Percentiles rank a stretch among this genome's conserved stretches.
Conservation (phyloP, 192 early-diverging fungal species). For the Chytriomyces sp. region DNA sequence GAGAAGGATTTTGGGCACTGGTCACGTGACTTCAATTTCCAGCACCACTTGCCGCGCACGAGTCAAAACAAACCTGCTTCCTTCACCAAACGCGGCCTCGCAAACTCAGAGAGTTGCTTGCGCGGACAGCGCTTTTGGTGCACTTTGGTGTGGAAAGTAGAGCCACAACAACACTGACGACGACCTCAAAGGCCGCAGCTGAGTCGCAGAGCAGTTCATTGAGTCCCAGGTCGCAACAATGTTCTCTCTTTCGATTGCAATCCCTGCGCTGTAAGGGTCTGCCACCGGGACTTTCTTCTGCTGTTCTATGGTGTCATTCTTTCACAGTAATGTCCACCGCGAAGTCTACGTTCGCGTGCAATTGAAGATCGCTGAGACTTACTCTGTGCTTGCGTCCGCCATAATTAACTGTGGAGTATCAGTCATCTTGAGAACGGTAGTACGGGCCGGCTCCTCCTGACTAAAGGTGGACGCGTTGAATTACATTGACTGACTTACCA, state of each 20-base stretch:
- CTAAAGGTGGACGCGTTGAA: neutral
- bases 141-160: too few species aligned
- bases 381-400: neutral
- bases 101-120: too few species aligned
- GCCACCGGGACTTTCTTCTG: neutral
- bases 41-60: too few species aligned
- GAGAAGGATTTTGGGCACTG: too few species aligned
- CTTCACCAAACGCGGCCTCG: too few species aligned
- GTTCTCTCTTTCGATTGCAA: neutral
- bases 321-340: neutral
- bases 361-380: neutral
- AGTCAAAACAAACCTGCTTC: too few species aligned
- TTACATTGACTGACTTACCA: neutral
- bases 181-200: neutral
- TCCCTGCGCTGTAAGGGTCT: neutral
- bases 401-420: neutral
- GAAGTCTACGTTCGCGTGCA: neutral
- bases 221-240: neutral
- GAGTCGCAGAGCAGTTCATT: neutral
- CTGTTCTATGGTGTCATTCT: neutral
- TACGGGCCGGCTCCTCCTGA: neutral
- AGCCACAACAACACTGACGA: neutral
- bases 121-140: too few species aligned
- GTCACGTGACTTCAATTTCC: too few species aligned
- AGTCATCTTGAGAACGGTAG: neutral